Evolutionary conservation across 2,329 filamentous ascomycete species (phyloP), one percentile per base, ranked within the genome.

Genomic region (Hypoxylon sp.): DNA sequence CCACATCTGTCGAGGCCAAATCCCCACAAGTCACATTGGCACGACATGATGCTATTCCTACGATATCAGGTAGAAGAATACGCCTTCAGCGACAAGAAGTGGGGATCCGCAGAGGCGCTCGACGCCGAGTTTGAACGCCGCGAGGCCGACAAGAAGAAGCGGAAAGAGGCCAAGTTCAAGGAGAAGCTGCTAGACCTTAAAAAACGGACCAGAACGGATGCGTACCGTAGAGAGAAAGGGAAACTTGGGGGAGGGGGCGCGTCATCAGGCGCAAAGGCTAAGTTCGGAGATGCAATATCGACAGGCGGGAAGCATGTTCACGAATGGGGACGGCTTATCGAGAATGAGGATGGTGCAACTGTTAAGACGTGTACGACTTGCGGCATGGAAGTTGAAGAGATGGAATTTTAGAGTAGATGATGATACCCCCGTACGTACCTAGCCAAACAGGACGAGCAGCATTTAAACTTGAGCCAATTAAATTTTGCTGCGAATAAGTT

Each of bases 11-110:
- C 92, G 59, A 91, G 91, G 35, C 95, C 96, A 1, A 99, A 99
- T 75, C 96, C 96, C 0, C 96, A 98, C 81, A 98, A 98, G 79
- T 90, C 92, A 0, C 94, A 94, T 65, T 99, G 94, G 93, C 94
- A 98, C 80, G 94, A 97, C 83, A 99, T 99, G 96, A 97, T 97
- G 91, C 87, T 99, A 2, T 99, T 96, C 78, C 85, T 99, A 22
- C 91, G 96, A 0, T 97, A 90, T 67, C 96, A 99, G 78, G 93
- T 99, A 1, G 96, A 99, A 78, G 94, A 94, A 63, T 98, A 98
- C 77, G 96, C 95, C 0, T 91, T 98, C 74, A 89, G 83, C 0
- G 80, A 86, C 1, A 90, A 89, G 71, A 98, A 98, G 82, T 99
- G 96, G 96, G 96, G 96, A 0, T 94, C 91, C 0, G 81, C 92